A percentile compares a stretch with the other conserved stretches of the same genome.
Evolutionary conservation across 2,329 filamentous ascomycete genomes (phyloP).

Genomic region (Massarina eburnea): DNA sequence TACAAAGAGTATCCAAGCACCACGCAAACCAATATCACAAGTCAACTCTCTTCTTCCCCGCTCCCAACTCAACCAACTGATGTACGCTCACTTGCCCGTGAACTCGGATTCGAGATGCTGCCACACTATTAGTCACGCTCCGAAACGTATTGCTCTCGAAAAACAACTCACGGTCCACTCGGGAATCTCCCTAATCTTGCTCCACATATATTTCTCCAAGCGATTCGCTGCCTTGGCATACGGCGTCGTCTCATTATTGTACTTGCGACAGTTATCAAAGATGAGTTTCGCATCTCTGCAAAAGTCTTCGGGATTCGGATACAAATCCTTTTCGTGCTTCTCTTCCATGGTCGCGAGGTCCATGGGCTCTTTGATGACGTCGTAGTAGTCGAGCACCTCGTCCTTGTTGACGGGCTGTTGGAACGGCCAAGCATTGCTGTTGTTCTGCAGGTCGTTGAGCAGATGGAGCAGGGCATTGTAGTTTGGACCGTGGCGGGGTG

Average conservation of each 20-base stretch:
- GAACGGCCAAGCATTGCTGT: conserved; percentile 92
- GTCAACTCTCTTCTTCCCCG: no score
- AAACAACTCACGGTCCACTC: conserved; percentile 66
- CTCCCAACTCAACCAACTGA: no score
- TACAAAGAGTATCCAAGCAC: no score
- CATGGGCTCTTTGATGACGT: conserved; percentile 98
- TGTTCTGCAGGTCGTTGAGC: conserved; percentile 93
- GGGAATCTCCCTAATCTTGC: conserved; percentile 84
- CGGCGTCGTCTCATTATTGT: conserved; percentile 92
- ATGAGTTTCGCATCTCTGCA: conserved; percentile 84
- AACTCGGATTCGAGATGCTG: conserved; percentile 4
- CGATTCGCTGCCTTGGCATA: conserved; percentile 96
- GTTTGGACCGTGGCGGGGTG: conserved; percentile 93
- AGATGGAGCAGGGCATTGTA: conserved; percentile 92
- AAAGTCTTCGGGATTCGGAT: conserved; percentile 89
- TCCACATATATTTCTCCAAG: conserved; percentile 93
- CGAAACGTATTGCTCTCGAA: not conserved
- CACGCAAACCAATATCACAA: no score
- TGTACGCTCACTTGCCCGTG: not conserved
- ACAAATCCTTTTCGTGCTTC: conserved; percentile 91
- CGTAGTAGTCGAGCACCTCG: conserved; percentile 98
- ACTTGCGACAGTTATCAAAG: conserved; percentile 92
- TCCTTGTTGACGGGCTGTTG: conserved; percentile 90
- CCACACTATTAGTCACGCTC: not conserved
- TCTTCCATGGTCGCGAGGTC: conserved; percentile 93